Conservation (phyloP, 441 rosid genomes). For the Euphorbia celastroides region DNA sequence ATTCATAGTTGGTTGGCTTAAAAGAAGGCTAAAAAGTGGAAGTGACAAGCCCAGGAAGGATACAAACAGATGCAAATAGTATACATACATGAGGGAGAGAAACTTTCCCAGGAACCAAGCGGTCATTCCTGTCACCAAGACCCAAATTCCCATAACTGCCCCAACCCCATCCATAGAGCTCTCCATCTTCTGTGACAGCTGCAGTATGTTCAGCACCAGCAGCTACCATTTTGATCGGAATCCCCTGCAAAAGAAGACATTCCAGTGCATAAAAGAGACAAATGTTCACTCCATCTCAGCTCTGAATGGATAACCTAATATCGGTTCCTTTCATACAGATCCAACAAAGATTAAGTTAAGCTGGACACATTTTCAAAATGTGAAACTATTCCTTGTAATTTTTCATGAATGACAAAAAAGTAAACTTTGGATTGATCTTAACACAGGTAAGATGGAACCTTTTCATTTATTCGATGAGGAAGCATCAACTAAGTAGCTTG, state of each 20-base stretch:
- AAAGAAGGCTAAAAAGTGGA: no score
- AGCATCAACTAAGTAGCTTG: no score
- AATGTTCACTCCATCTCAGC: background rate
- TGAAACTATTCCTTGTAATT: background rate
- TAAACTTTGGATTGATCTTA: no score
- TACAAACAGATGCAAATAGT: no score
- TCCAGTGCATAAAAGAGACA: constrained; percentile 12
- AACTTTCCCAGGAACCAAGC: constrained; percentile 81
- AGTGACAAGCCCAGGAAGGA: no score
- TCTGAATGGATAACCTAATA: background rate
- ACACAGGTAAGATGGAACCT: no score
- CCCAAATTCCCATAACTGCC: constrained; percentile 97
- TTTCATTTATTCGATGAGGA: no score
- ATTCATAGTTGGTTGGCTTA: no score
- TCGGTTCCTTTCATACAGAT: background rate
- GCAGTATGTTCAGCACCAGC: constrained; percentile 99
- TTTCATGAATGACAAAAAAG: no score
- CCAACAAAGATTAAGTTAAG: background rate
- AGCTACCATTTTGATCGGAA: constrained; percentile 83
- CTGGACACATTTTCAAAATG: background rate
- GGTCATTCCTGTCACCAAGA: constrained; percentile 90
- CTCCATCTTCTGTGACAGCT: constrained; percentile 91
- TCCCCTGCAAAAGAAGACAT: constrained; percentile 46
- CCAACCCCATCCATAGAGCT: constrained; percentile 99
- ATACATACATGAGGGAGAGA: constrained; percentile 49